phyloP scores from a whole-genome alignment of 108 stramenopile genomes.

The Mediolabrus comicus region DNA sequence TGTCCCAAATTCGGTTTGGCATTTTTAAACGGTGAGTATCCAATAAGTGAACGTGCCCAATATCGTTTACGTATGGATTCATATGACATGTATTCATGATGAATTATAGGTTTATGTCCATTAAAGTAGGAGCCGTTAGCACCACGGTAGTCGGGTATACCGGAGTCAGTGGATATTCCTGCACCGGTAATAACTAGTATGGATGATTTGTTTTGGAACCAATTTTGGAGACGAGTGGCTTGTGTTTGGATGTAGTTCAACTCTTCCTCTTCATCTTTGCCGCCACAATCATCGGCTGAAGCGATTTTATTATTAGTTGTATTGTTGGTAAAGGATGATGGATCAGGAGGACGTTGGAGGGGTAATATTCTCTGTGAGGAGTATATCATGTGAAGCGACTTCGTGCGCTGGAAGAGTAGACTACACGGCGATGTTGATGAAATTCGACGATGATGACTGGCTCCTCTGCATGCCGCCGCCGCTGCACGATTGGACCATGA shows the following conservation, averaged over 20 bases:
- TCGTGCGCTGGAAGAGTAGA: background rate
- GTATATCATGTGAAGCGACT: constrained; percentile 2
- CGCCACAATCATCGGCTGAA: background rate
- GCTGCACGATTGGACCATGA: background rate
- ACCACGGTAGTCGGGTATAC: constrained; percentile 98
- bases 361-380: constrained; percentile 36
- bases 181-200: constrained; percentile 90
- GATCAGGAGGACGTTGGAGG: constrained; percentile 36
- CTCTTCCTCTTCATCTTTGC: background rate
- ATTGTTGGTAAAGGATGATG: constrained; percentile 19
- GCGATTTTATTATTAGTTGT: background rate
- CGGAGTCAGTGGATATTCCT: constrained; percentile 93
- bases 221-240: constrained; percentile 24
- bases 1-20: constrained; percentile 88
- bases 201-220: constrained; percentile 53
- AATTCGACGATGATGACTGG: background rate
- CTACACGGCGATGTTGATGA: background rate
- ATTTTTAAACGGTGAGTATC: constrained; percentile 71
- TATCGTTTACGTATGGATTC: constrained; percentile 79
- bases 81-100: constrained; percentile 90
- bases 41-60: constrained; percentile 94
- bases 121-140: constrained; percentile 90
- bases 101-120: constrained; percentile 96
- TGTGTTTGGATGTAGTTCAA: constrained; percentile 1
- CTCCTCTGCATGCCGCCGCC: too few species aligned